Percentiles rank a stretch among this genome's conserved stretches.
Conservation (phyloP, 2,329 filamentous ascomycete species). For the Monilinia polystroma region DNA sequence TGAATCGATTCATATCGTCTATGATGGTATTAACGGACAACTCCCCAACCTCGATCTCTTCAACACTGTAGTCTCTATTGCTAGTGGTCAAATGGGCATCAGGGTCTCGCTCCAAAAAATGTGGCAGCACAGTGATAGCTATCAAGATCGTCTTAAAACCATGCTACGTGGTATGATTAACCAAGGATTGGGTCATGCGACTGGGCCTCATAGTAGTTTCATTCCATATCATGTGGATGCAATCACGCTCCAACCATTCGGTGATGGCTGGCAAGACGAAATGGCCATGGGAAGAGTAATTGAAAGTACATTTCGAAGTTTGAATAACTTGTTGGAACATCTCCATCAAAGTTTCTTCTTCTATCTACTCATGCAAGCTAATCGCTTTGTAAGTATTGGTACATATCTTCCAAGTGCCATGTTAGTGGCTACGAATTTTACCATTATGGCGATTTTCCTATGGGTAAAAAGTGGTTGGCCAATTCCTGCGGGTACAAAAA, state of each 20-base stretch:
- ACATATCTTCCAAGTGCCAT: conserved; percentile 98
- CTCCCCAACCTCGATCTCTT: conserved; percentile 93
- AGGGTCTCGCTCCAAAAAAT: conserved; percentile 81
- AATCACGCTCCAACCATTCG: conserved; percentile 86
- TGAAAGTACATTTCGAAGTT: conserved; percentile 85
- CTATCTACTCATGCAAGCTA: conserved; percentile 87
- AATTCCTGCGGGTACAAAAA: conserved; percentile 8
- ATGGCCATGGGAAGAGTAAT: conserved; percentile 90
- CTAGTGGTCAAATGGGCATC: conserved; percentile 89
- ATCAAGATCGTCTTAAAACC: conserved; percentile 77
- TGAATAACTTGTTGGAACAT: conserved; percentile 96
- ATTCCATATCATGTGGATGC: conserved; percentile 98
- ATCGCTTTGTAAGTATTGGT: conserved; percentile 95
- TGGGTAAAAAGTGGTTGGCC: conserved; percentile 80
- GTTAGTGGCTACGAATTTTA: conserved; percentile 91
- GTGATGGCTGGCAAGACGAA: conserved; percentile 94
- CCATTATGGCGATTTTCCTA: conserved; percentile 89
- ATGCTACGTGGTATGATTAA: conserved; percentile 92
- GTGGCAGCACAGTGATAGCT: conserved; percentile 73
- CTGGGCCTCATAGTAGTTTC: conserved; percentile 90
- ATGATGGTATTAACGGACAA: conserved; percentile 94
- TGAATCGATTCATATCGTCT: conserved; percentile 84
- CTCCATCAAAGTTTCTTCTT: conserved; percentile 99
- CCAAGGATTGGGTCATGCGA: conserved; percentile 84
- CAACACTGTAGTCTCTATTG: conserved; percentile 88